A percentile compares a stretch with the other conserved stretches of the same genome.
Evolutionary conservation across 345 rosid species (phyloP).

Genomic region (Salix suchowensis): DNA sequence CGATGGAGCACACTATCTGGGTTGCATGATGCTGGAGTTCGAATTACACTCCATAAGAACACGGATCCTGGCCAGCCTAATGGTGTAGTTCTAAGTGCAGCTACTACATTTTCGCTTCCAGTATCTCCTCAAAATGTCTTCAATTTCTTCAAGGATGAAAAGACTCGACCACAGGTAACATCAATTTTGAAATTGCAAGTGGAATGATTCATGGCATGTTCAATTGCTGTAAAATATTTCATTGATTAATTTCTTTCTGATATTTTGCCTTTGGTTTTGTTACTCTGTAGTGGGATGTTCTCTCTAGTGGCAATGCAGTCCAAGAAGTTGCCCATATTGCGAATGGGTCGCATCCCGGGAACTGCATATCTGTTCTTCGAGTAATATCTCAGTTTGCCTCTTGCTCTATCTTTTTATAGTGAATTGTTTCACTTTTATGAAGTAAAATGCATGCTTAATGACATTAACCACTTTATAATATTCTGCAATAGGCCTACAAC

Average conservation of each 20-base stretch:
- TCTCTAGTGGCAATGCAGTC: slow-evolving; percentile 73
- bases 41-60: slow-evolving; percentile 76
- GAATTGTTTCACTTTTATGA: neutral
- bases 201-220: neutral
- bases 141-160: slow-evolving; percentile 84
- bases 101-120: slow-evolving; percentile 92
- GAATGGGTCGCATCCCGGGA: slow-evolving; percentile 83
- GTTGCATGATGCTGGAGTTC: slow-evolving; percentile 60
- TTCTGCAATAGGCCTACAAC: slow-evolving; percentile 54
- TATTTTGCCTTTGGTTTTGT: slow-evolving; percentile 4
- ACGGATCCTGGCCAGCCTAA: slow-evolving; percentile 73
- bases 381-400: slow-evolving; percentile 34
- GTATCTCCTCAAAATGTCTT: slow-evolving; percentile 67
- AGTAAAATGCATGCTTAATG: neutral
- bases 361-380: slow-evolving; percentile 88
- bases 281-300: slow-evolving; percentile 81
- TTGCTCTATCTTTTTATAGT: neutral
- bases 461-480: neutral
- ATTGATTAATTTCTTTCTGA: neutral
- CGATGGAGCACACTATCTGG: slow-evolving; percentile 66
- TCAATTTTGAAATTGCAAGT: neutral
- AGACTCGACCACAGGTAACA: slow-evolving; percentile 80
- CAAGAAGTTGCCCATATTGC: slow-evolving; percentile 95
- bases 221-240: neutral
- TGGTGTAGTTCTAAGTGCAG: slow-evolving; percentile 85